A percentile compares a stretch with the other conserved stretches of the same genome.
phyloP scores from a whole-genome alignment of 2,329 filamentous ascomycete genomes.

The Fusarium euwallaceae region DNA sequence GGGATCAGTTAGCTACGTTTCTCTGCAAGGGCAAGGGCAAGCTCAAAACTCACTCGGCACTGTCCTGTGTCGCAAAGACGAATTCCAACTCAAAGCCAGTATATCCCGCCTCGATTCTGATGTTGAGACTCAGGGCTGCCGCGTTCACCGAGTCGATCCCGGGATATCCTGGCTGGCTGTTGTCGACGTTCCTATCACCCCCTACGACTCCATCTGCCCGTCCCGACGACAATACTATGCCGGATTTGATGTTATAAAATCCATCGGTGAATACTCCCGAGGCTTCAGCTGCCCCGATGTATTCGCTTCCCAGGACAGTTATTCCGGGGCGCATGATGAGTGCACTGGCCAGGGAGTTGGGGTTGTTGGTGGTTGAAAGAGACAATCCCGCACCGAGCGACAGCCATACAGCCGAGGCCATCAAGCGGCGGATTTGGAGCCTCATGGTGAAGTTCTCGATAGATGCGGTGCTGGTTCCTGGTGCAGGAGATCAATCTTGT shows the following conservation, averaged over 20 bases:
- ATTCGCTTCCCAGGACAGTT: neutral
- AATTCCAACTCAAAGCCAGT: conserved; percentile 18
- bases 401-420: neutral
- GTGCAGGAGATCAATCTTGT: neutral
- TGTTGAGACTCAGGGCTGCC: conserved; percentile 1
- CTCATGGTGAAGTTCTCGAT: neutral
- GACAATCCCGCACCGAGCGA: conserved; percentile 1
- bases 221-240: conserved; percentile 20
- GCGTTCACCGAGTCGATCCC: neutral
- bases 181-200: conserved; percentile 2
- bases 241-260: conserved; percentile 22
- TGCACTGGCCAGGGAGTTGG: conserved; percentile 1
- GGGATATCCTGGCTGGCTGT: conserved; percentile 12
- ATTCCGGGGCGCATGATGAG: conserved; percentile 6
- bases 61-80: conserved; percentile 30
- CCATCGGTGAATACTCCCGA: conserved; percentile 17
- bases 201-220: neutral
- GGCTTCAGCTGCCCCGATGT: neutral
- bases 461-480: neutral
- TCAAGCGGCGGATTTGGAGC: neutral
- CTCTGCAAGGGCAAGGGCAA: neutral
- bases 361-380: neutral
- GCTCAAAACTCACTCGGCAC: neutral
- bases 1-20: neutral
- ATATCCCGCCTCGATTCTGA: too few species aligned